Base-by-base conservation (phyloP, 1,284 basidiomycete genomes). In the Leccinum proliferum region DNA sequence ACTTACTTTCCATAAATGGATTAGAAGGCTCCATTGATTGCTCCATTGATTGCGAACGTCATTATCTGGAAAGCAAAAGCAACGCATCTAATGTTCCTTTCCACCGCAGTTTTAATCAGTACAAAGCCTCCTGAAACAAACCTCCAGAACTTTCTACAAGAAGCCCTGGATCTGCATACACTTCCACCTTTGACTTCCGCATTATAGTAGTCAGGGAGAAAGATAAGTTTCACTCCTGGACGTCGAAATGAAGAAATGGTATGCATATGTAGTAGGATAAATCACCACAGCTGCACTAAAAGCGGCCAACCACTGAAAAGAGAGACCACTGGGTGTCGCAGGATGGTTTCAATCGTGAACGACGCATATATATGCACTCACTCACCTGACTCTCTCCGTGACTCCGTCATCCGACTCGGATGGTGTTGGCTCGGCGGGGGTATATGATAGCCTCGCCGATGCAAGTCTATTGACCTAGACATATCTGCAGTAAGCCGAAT, bases 401-500 rank as follows among this genome's bases (percentile, higher is more conserved):
- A 29, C 62, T 14, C 60, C 57, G 25, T 64, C 66, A 39, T 56
- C 35, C 0, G 29, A 52, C 1, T 29, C 29, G 29, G 29, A 29
- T 29, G 50, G 21, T n/a, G 15, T 43, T 29, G 29, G 21, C 5
- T 32, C 11, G 14, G 60, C 55, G 21, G 61, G 55, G 2, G 39
- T 37, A 8, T 50, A 50, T 55, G 52, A 32, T 50, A 60, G 21
- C 43, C 63, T 65, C 39, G 58, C 59, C 21, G 62, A 53, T 34
- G 43, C 46, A 9, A 62, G 65, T 48, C 53, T 61, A 59, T 60
- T 61, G 60, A 61, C 60, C 25, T 37, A 67, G 21, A 52, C 57
- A 48, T 67, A 65, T 60, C 68, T 65, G 46, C 57, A 62, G 55
- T 72, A 68, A 55, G 70, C 69, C 11, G 70, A 73, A 57, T 73